These are phyloP conservation scores for Dactylellina cionopaga DNA, from an alignment of 2,329 filamentous ascomycete species.

Conservation along the genomic window DNA sequence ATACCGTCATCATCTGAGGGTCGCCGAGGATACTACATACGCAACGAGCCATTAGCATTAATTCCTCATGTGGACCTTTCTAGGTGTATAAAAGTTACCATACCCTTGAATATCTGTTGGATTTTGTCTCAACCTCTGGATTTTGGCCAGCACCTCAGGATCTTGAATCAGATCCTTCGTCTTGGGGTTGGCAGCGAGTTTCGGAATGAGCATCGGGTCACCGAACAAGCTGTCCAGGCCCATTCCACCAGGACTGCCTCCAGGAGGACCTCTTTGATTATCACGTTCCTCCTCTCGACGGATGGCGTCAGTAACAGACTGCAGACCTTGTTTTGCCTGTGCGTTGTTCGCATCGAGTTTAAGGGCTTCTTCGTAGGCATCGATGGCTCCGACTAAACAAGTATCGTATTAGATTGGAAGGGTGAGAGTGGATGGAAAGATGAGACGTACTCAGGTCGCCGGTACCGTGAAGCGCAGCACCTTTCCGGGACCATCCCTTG, in stretches of 20 bases:
- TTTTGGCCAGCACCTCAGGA: constrained; percentile 86
- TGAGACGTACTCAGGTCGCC: constrained; percentile 75
- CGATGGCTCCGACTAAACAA: constrained; percentile 75
- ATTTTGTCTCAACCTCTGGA: constrained; percentile 82
- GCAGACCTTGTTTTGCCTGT: constrained; percentile 87
- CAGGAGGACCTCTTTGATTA: constrained; percentile 62
- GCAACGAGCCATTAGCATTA: not conserved
- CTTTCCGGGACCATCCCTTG: constrained; percentile 95
- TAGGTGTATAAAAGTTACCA: not conserved
- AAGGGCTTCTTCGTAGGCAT: constrained; percentile 93
- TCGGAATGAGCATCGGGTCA: constrained; percentile 87
- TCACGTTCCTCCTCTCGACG: constrained; percentile 76
- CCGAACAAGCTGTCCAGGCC: constrained; percentile 93
- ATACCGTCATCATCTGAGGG: constrained; percentile 89
- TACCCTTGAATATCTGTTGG: constrained; percentile 74
- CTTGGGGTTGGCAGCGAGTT: constrained; percentile 94
- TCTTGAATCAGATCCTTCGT: constrained; percentile 83
- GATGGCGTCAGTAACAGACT: constrained; percentile 86
- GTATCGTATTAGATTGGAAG: not conserved
- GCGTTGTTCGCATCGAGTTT: constrained; percentile 92
- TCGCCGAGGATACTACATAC: constrained; percentile 77
- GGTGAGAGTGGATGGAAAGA: not conserved
- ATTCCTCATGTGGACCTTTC: too few relatives aligned
- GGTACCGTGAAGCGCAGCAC: constrained; percentile 85
- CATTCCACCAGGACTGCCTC: constrained; percentile 73